A percentile compares a stretch with the other conserved stretches of the same genome.
Evolutionary conservation across 495 filamentous ascomycete species (phyloP).

Genomic region (Neurospora discreta): DNA sequence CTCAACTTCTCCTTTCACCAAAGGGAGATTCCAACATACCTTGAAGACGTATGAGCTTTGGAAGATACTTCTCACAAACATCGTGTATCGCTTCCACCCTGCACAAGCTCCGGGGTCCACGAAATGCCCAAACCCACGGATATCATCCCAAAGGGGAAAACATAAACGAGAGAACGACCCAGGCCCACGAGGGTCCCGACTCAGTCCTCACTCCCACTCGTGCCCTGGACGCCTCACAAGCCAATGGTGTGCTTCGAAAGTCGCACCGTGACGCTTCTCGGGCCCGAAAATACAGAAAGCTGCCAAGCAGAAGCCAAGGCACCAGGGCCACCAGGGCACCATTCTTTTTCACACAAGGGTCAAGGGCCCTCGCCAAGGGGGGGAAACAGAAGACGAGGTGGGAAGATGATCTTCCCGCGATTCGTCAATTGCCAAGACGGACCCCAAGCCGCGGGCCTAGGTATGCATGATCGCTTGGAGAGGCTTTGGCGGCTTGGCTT

Average conservation of each 20-base stretch:
- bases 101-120: background rate
- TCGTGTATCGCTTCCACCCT: background rate
- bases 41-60: background rate
- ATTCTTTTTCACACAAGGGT: background rate
- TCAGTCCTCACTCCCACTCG: background rate
- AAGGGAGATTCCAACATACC: background rate
- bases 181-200: background rate
- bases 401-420: background rate
- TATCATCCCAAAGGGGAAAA: background rate
- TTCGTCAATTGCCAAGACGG: background rate
- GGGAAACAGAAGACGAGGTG: background rate
- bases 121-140: background rate
- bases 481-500: background rate
- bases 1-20: background rate
- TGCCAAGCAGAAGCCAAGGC: background rate
- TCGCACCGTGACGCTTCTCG: background rate
- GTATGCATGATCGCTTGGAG: background rate
- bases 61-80: background rate
- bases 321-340: background rate
- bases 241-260: background rate
- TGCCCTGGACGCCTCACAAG: background rate
- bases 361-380: background rate
- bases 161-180: background rate
- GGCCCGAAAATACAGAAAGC: background rate
- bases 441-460: background rate